These are phyloP conservation scores for Neurospora cerealis DNA, from an alignment of 495 filamentous ascomycete genomes.

Conservation along the genomic window DNA sequence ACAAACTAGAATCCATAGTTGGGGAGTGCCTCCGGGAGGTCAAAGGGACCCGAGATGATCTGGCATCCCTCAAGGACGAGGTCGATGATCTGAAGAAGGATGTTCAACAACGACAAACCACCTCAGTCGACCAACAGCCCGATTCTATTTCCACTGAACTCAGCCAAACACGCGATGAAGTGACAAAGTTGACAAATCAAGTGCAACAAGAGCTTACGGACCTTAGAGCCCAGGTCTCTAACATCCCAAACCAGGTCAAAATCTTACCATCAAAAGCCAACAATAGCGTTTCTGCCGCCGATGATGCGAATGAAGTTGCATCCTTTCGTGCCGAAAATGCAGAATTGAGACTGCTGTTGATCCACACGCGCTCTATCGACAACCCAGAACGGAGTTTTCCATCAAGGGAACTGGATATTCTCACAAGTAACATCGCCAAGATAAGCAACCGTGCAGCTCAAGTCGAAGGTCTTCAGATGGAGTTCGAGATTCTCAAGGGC, in stretches of 20 bases:
- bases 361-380: constrained; percentile 9
- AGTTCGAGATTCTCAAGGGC: constrained; percentile 28
- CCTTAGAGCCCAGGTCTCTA: constrained; percentile 1
- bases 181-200: no score
- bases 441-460: constrained; percentile 26
- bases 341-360: constrained; percentile 21
- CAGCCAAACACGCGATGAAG: no score
- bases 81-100: no score
- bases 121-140: no score
- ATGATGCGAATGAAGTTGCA: constrained; percentile 10
- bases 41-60: no score
- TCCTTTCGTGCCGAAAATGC: constrained; percentile 7
- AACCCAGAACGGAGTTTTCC: constrained; percentile 10
- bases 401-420: constrained; percentile 27
- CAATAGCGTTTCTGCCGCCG: not conserved
- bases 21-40: no score
- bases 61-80: no score
- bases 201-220: not conserved
- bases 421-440: constrained; percentile 26
- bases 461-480: constrained; percentile 32
- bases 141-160: no score
- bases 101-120: no score
- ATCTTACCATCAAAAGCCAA: not conserved
- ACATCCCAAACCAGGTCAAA: constrained; percentile 2
- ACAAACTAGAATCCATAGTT: no score